Conservation (phyloP, 1,139 yeast genomes). For the Neolecta irregularis region DNA sequence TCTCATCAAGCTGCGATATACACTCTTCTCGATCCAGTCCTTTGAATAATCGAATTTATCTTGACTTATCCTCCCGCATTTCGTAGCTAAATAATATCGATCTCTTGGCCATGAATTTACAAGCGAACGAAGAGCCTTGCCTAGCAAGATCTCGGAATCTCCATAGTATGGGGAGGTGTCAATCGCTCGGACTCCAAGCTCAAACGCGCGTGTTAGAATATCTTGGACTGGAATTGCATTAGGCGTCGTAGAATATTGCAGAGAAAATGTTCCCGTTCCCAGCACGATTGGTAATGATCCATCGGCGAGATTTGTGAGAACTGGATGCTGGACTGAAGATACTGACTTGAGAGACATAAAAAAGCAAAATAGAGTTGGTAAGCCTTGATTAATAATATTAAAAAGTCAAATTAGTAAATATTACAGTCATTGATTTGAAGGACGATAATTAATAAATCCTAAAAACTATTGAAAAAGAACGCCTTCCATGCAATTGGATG, state of each 20-base stretch:
- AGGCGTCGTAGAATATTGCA: slow-evolving; percentile 57
- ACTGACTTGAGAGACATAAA: no score
- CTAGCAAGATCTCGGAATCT: slow-evolving; percentile 63
- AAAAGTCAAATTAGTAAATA: no score
- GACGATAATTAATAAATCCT: no score
- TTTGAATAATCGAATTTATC: slow-evolving; percentile 64
- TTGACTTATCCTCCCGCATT: slow-evolving; percentile 61
- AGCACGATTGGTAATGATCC: no score
- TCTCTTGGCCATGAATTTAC: slow-evolving; percentile 43
- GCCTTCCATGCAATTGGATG: no score
- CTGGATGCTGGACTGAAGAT: no score
- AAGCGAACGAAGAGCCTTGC: slow-evolving; percentile 40
- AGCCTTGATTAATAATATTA: no score
- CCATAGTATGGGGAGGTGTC: slow-evolving; percentile 94
- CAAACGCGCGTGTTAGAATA: slow-evolving; percentile 46
- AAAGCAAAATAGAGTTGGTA: no score
- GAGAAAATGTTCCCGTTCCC: slow-evolving; percentile 83
- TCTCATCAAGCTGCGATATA: slow-evolving; percentile 39
- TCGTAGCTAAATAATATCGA: slow-evolving; percentile 67
- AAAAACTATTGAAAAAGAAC: no score
- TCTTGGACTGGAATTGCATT: slow-evolving; percentile 33
- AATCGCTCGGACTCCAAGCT: slow-evolving; percentile 54
- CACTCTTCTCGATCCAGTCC: slow-evolving; percentile 43
- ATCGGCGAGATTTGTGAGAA: no score
- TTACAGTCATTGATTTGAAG: no score